Percentiles rank a stretch among this genome's conserved stretches.
phyloP scores from a whole-genome alignment of 1,284 basidiomycete genomes.

The Bjerkandera adusta region DNA sequence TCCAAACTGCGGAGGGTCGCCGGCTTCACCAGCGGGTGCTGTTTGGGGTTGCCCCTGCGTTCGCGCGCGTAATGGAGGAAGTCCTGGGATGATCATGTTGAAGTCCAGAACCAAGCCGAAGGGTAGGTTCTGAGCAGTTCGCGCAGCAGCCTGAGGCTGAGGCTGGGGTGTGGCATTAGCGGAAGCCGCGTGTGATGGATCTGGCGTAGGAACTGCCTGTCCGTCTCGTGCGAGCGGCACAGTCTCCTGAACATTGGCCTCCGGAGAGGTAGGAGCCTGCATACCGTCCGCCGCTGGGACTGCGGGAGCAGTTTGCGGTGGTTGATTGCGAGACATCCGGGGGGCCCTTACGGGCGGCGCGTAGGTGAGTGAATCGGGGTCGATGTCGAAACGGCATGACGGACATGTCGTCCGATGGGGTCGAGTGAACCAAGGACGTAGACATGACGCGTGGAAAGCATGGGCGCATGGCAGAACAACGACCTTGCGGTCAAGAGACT shows the following conservation, averaged over 20 bases:
- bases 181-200: neutral
- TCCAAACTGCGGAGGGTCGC: conserved; percentile 9
- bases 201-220: too few species aligned
- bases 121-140: conserved; percentile 5
- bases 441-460: conserved; percentile 73
- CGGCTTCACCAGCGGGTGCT: neutral
- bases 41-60: neutral
- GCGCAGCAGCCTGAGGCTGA: neutral
- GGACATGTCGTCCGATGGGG: conserved; percentile 77
- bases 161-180: neutral
- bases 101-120: conserved; percentile 17
- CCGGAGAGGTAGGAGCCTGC: neutral
- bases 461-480: conserved; percentile 75
- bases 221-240: too few species aligned
- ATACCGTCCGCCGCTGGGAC: conserved; percentile 9
- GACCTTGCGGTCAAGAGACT: conserved; percentile 35
- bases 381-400: conserved; percentile 76
- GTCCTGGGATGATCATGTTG: conserved; percentile 15
- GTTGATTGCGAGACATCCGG: too few species aligned
- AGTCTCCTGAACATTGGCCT: too few species aligned
- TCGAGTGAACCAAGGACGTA: conserved; percentile 76
- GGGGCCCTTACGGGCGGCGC: conserved; percentile 24
- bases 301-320: conserved; percentile 14
- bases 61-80: conserved; percentile 9
- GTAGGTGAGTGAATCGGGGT: conserved; percentile 70